Evolutionary conservation across 257 asterid genomes (phyloP).

Genomic region (Nicotiana paniculata): DNA sequence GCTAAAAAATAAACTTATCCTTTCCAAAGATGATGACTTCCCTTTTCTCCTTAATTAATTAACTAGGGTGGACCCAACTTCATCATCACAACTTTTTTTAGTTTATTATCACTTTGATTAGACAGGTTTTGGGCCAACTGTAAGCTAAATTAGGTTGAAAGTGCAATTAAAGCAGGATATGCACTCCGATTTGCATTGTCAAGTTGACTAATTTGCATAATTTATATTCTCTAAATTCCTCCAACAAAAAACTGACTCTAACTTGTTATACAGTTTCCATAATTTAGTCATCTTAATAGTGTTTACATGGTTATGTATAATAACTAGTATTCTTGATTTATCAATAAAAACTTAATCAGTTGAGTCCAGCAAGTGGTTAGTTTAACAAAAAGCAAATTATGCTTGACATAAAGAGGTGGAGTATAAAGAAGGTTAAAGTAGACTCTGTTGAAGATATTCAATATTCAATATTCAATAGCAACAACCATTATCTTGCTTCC

Average conservation of each 20-base stretch:
- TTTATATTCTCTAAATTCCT: not conserved
- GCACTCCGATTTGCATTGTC: conserved; percentile 13
- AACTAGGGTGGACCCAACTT: not conserved
- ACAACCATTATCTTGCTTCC: not conserved
- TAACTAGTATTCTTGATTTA: not conserved
- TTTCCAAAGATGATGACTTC: not conserved
- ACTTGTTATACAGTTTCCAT: not conserved
- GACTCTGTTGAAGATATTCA: not conserved
- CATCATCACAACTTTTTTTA: not conserved
- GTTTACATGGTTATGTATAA: not conserved
- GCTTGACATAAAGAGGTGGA: not conserved
- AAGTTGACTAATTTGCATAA: not conserved
- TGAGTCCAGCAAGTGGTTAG: not conserved
- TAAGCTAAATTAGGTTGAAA: conserved; percentile 1
- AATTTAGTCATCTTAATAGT: not conserved
- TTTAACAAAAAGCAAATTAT: not conserved
- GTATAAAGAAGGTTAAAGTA: not conserved
- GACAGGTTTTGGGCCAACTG: conserved; percentile 10
- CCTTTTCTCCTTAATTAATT: not conserved
- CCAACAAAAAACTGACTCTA: not conserved
- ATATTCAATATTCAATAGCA: not conserved
- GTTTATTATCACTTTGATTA: conserved; percentile 13
- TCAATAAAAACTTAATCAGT: not conserved
- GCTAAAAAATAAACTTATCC: not conserved
- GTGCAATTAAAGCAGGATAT: conserved; percentile 6